Evolutionary conservation across 2,329 filamentous ascomycete species (phyloP), one percentile per base, ranked within the genome.

Genomic region (Pseudonectria foliicola): DNA sequence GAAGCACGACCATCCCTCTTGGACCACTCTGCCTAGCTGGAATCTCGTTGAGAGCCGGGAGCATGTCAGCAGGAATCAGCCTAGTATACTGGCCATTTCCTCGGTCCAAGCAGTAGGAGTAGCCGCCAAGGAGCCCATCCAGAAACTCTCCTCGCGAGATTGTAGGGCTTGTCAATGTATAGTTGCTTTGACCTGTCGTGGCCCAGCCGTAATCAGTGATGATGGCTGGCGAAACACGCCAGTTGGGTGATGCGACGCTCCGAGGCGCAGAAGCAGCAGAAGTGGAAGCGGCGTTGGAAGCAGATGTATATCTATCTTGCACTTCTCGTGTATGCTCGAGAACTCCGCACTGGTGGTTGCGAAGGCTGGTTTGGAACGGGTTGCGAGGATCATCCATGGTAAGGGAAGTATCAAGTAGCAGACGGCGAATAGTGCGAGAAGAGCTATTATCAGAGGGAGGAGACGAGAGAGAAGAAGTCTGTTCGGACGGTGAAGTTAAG

Each of bases 61-160:
- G 54, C 56, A 66, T 60, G 41, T 80, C 75, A 0, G 70, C 74
- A 0, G 72, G 72, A 11, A 79, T 59, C 1, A 80, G 64, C 3
- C 68, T 62, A 5, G 75, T 77, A 39, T 66, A 71, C 30, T 61
- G 56, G 4, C 75, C 75, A 38, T 75, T 66, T 7, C 68, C 68
- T 6, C 75, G 64, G 33, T 70, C 65, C 34, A 71, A 66, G 43
- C 65, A 75, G 51, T 79, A 79, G 2, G 61, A 65, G 36, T 64
- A 70, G 11, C 39, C 52, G 23, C 30, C 33, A 13, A 44, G 23
- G 12, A 27, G 27, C 6, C 29, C 14, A 10, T 31, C 30, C 6
- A 23, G 13, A 3, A 38, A 24, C 15, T 38, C 28, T 4, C 23
- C 31, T 10, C 31, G 13, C 21, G 7, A 25, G 16, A 28, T 27